These are phyloP conservation scores for Pneumocystis oryctolagi DNA, from an alignment of 1,139 yeast genomes.

Conservation along the genomic window DNA sequence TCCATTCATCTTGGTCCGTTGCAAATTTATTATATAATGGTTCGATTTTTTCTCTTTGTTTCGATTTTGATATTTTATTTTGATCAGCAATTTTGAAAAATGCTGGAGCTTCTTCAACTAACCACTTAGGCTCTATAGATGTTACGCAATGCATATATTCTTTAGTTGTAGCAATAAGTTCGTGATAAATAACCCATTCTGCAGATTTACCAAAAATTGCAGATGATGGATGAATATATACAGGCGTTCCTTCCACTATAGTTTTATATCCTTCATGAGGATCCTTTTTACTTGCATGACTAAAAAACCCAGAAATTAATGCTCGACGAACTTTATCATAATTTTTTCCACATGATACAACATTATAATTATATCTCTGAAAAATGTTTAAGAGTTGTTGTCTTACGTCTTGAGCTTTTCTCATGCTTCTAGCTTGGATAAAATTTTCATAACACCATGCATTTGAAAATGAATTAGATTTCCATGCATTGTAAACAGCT, in stretches of 20 bases:
- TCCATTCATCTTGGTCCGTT: conserved; percentile 41
- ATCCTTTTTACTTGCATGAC: conserved; percentile 67
- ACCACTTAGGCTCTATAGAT: conserved; percentile 70
- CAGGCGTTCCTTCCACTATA: conserved; percentile 60
- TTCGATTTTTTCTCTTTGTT: conserved; percentile 37
- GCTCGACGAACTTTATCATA: conserved; percentile 54
- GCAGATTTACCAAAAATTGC: conserved; percentile 58
- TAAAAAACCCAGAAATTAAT: conserved; percentile 75
- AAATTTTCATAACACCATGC: conserved; percentile 74
- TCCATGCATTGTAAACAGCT: conserved; percentile 74
- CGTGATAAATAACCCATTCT: conserved; percentile 72
- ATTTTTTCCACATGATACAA: conserved; percentile 47
- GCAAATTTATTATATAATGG: conserved; percentile 49
- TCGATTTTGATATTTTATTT: conserved; percentile 28
- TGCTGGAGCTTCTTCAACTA: conserved; percentile 71
- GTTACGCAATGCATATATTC: conserved; percentile 90
- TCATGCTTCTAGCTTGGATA: conserved; percentile 66
- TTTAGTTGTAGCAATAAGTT: conserved; percentile 61
- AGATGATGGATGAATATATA: conserved; percentile 79
- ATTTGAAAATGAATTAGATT: conserved; percentile 40
- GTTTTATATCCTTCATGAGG: conserved; percentile 69
- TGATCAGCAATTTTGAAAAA: conserved; percentile 53
- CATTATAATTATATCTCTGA: conserved; percentile 37
- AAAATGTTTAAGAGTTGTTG: conserved; percentile 54
- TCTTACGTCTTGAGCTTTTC: conserved; percentile 65